A percentile compares a stretch with the other conserved stretches of the same genome.
These are phyloP conservation scores for Ceratocystis diversiconidia DNA, from an alignment of 2,329 filamentous ascomycete genomes.

Conservation along the genomic window DNA sequence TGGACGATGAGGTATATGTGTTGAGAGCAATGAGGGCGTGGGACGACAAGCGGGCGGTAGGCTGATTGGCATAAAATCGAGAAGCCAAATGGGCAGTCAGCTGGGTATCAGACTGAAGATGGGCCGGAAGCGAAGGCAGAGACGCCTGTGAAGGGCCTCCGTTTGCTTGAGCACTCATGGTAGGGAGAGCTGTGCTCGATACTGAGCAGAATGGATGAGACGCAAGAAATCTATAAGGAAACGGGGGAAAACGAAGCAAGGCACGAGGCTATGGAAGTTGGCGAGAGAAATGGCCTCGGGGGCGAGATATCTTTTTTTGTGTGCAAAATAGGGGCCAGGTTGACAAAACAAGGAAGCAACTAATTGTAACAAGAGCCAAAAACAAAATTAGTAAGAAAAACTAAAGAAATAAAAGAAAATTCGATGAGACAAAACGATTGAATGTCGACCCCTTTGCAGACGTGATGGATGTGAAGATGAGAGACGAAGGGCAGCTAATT, in stretches of 20 bases:
- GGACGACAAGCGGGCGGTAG: conserved; percentile 77
- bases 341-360: too few relatives aligned
- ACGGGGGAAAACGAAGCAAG: neutral
- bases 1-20: conserved; percentile 80
- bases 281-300: neutral
- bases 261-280: neutral
- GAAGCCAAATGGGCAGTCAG: conserved; percentile 70
- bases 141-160: conserved; percentile 46
- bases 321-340: neutral
- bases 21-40: conserved; percentile 87
- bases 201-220: neutral
- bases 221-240: neutral
- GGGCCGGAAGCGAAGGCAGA: conserved; percentile 72
- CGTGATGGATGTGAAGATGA: neutral
- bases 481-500: too few relatives aligned
- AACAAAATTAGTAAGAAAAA: neutral
- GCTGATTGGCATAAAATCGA: conserved; percentile 82
- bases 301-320: neutral
- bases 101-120: conserved; percentile 64
- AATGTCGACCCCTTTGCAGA: neutral
- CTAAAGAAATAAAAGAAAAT: neutral
- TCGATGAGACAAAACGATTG: neutral
- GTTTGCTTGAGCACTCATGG: conserved; percentile 44
- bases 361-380: neutral
- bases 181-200: conserved; percentile 22